Percentiles rank a stretch among this genome's conserved stretches.
These are phyloP conservation scores for Diversispora epigaea DNA, from an alignment of 192 early-diverging fungal species.

Conservation along the genomic window DNA sequence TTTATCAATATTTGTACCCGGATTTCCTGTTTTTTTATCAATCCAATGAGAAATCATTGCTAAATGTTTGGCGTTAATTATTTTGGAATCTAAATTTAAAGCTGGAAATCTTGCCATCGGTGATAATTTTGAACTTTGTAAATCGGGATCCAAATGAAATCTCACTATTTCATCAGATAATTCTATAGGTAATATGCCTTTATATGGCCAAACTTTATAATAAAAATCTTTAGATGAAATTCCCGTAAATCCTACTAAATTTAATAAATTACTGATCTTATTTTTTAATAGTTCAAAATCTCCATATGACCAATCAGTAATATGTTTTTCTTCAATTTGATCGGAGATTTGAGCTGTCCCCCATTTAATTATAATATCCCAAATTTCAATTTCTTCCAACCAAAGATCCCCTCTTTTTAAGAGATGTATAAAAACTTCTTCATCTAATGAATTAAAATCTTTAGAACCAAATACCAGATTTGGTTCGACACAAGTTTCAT, in stretches of 20 bases:
- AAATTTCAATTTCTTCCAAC: neutral
- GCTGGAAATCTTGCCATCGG: neutral
- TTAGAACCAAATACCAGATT: conserved; percentile 11
- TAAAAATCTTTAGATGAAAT: neutral
- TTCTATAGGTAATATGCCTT: neutral
- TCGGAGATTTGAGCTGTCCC: neutral
- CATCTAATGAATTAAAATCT: neutral
- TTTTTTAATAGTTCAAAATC: neutral
- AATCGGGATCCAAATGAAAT: neutral
- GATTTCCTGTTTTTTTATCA: neutral
- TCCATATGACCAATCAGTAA: neutral
- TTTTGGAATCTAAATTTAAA: neutral
- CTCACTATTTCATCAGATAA: neutral
- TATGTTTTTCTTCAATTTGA: neutral
- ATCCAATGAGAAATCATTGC: conserved; percentile 6
- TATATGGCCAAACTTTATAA: neutral
- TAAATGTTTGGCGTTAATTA: neutral
- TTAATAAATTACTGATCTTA: neutral
- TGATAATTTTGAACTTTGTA: neutral
- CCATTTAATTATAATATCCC: neutral
- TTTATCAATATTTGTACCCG: neutral
- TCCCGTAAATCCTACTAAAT: neutral
- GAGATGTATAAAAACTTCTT: conserved; percentile 3
- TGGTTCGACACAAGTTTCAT: neutral
- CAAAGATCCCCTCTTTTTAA: conserved; percentile 8